Base-by-base conservation (phyloP, 352 stramenopile species). In the Globisporangium heterothallicum region DNA sequence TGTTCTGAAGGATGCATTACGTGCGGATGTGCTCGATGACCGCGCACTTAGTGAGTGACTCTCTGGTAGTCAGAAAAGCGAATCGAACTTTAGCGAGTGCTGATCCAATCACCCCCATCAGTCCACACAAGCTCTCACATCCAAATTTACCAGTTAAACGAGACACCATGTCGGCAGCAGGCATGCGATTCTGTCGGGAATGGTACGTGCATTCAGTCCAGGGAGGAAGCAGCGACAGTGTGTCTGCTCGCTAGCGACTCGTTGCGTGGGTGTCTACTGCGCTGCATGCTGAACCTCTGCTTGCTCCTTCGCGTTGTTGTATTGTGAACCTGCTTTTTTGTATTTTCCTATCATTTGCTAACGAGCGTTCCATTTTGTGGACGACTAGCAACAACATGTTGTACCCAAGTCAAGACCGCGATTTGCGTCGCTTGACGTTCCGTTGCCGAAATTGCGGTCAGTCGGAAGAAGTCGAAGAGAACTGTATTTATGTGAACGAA, bases 401-500 rank as follows among this genome's bases (percentile, higher is more conserved):
- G 69, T 94, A 94, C 66, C 84, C 84, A 56, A 92, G 81, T 50
- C 84, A 94, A 62, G 84, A 94, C 68, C 84, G 84, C 32, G 84
- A 94, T 49, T 70, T 92, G 42, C 84, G 81, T 24, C 81, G 81
- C 38, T 63, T 94, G 27, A 86, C 86, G 66, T 94, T 94, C 56
- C 81, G 81, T 43, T 94, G 84, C 56, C 84, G 84, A 25, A 94
- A 94, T 53, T 94, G 84, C 49, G 81, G 84, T 13, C 84, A 94
- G 67, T 72, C 79, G 25, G 84, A 94, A 55, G 79, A 92, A 47
- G 79, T 94, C 45, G 79, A 90, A 35, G 81, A 94, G 63, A 86
- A 85, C 69, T 94, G 84, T 88, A 94, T 94, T 87, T 94, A 94
- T 86, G 84, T 76, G 34, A 94, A 94, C 64, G 82, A 94, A 58